Percentiles rank a stretch among this genome's conserved stretches.
phyloP scores from a whole-genome alignment of 805 yeast species.

The Pichia membranifaciens region DNA sequence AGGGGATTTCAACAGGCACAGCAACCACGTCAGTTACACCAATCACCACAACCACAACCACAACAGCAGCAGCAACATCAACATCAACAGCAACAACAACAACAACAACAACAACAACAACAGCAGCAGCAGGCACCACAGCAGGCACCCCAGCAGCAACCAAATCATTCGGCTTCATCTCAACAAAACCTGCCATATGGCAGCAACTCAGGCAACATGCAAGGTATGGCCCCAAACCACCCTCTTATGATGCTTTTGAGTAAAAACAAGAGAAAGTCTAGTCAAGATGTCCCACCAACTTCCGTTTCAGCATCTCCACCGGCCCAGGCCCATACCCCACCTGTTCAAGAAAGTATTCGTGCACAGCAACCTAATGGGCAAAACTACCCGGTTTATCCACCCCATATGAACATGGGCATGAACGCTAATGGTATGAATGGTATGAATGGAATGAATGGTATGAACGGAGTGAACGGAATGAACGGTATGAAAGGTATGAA shows the following conservation, averaged over 20 bases:
- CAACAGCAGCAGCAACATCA: neutral
- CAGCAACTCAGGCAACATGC: neutral
- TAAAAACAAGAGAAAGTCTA: constrained; percentile 13
- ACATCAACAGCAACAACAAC: constrained; percentile 1
- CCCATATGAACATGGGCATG: neutral
- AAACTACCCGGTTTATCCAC: neutral
- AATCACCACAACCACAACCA: neutral
- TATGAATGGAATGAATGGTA: neutral
- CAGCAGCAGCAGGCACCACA: constrained; percentile 5
- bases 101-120: neutral
- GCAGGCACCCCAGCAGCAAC: constrained; percentile 1
- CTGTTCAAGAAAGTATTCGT: neutral
- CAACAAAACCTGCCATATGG: constrained; percentile 4
- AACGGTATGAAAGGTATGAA: constrained; percentile 5
- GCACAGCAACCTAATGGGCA: neutral
- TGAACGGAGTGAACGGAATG: constrained; percentile 5
- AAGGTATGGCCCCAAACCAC: constrained; percentile 12
- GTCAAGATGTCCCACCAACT: constrained; percentile 5
- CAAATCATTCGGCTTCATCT: neutral
- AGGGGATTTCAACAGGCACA: no score
- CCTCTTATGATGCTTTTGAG: constrained; percentile 15
- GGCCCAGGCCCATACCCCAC: neutral
- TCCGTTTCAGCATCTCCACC: neutral
- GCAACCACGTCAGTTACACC: neutral
- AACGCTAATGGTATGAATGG: neutral